phyloP scores from a whole-genome alignment of 2,329 filamentous ascomycete species.

The Talaromyces pinophilus region DNA sequence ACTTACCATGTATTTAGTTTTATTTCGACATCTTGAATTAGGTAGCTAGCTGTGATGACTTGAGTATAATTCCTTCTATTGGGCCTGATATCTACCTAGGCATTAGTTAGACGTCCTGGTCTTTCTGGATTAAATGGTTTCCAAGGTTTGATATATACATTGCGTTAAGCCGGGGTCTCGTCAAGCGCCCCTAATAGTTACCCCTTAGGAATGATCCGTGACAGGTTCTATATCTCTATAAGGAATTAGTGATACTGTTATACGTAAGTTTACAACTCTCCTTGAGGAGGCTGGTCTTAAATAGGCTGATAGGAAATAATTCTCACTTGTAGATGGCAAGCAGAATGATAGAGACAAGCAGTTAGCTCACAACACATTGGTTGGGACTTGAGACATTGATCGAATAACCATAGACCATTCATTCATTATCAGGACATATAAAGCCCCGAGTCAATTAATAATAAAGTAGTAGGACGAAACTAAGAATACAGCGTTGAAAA shows the following conservation, averaged over 20 bases:
- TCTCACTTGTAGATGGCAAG: not conserved
- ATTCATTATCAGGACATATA: not conserved
- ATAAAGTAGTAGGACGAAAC: not conserved
- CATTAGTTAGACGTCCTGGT: no score
- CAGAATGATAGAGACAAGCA: not conserved
- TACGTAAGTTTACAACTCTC: not conserved
- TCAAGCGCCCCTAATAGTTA: no score
- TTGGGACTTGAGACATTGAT: not conserved
- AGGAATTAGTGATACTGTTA: not conserved
- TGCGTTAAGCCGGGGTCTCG: no score
- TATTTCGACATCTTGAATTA: no score
- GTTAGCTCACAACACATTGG: not conserved
- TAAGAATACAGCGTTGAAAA: not conserved
- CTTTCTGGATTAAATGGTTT: no score
- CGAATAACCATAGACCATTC: not conserved
- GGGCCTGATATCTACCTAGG: no score
- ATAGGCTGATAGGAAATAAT: not conserved
- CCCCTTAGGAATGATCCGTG: not conserved
- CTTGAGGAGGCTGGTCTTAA: not conserved
- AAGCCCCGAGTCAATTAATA: not conserved
- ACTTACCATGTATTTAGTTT: no score
- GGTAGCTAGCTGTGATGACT: no score
- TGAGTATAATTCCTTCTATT: no score
- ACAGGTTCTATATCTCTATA: not conserved
- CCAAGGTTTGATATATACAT: no score